Base-by-base conservation (phyloP, 1,284 basidiomycete genomes). In the Sanghuangporus weigelae region DNA sequence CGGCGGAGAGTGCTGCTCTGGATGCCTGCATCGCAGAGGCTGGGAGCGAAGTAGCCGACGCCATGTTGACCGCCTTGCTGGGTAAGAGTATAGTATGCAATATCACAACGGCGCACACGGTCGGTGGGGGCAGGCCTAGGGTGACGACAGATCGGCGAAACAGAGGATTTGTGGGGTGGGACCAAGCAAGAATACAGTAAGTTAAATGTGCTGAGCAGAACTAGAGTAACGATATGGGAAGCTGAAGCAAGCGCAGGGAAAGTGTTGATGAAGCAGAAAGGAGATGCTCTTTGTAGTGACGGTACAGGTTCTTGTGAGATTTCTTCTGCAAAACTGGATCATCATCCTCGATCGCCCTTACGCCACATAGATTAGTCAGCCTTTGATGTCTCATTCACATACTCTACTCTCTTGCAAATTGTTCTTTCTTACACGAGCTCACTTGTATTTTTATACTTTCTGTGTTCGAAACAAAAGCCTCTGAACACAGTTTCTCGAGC, bases 1-100 rank as follows among this genome's bases (percentile, higher is more conserved):
- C 90, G 61, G 87, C 81, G 51, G 79, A 78, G 73, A 92, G 83
- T 65, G 90, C 89, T 69, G 85, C 84, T 76, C 85, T 86, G 72
- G 87, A 86, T 54, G 90, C 89, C 70, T 89, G 85, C 39, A 87
- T 78, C 59, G 87, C 88, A 50, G 83, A 77, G 40, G 77, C 79
- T 63, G 89, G 78, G 61, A 90, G 81, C 69, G 81, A 76, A 19
- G 71, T 71, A 42, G 59, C 57, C 36, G 66, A 26, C 10, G 53
- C 16, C 53, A 54, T 54, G 31, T n/a, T 38, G 12, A 54, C 26
- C 5, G 38, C 12, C 14, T 31, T 56, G 2, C 39, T 14, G 16
- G 35, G 19, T 31, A n/a, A 48, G 36, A 38, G 31, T 54, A 54
- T 38, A 38, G 31, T 54, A 54, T 38, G 36, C 26, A 54, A 54